A percentile compares a stretch with the other conserved stretches of the same genome.
phyloP scores from a whole-genome alignment of 2,329 filamentous ascomycete species.

The Aspergillus sp. region DNA sequence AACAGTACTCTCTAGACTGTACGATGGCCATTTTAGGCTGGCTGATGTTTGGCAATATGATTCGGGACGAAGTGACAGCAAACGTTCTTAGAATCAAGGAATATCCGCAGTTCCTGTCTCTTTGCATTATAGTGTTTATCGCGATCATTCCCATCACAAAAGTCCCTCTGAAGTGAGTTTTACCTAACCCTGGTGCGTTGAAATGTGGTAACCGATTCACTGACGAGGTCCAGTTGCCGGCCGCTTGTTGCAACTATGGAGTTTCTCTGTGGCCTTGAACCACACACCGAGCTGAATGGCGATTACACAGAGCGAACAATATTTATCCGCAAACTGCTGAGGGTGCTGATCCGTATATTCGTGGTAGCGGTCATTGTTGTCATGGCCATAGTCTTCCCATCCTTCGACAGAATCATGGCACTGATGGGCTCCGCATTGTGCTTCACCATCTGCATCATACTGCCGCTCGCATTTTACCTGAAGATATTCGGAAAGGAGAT shows the following conservation, averaged over 20 bases:
- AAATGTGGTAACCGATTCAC: conserved; percentile 5
- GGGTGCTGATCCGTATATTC: conserved; percentile 65
- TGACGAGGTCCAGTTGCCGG: conserved; percentile 60
- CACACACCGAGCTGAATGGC: conserved; percentile 42
- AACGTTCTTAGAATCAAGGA: conserved; percentile 78
- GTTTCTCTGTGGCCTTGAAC: conserved; percentile 75
- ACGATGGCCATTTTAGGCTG: conserved; percentile 82
- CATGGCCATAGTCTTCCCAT: conserved; percentile 74
- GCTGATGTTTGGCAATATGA: conserved; percentile 92
- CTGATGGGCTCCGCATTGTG: conserved; percentile 88
- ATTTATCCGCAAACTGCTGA: conserved; percentile 62
- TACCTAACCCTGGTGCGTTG: neutral
- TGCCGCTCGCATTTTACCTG: conserved; percentile 86
- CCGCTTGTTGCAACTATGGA: conserved; percentile 87
- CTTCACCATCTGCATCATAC: conserved; percentile 90
- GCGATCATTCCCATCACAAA: conserved; percentile 95
- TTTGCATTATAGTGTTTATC: conserved; percentile 83
- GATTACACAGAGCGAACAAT: conserved; percentile 37
- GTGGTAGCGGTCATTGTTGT: conserved; percentile 73
- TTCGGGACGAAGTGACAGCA: conserved; percentile 85
- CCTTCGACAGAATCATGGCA: conserved; percentile 88
- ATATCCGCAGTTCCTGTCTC: conserved; percentile 74
- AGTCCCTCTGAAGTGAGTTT: conserved; percentile 75
- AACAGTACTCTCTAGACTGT: conserved; percentile 75
- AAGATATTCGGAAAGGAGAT: conserved; percentile 84